A percentile compares a stretch with the other conserved stretches of the same genome.
Evolutionary conservation across 2,329 filamentous ascomycete species (phyloP).

Genomic region (Stagonosporopsis vannaccii): DNA sequence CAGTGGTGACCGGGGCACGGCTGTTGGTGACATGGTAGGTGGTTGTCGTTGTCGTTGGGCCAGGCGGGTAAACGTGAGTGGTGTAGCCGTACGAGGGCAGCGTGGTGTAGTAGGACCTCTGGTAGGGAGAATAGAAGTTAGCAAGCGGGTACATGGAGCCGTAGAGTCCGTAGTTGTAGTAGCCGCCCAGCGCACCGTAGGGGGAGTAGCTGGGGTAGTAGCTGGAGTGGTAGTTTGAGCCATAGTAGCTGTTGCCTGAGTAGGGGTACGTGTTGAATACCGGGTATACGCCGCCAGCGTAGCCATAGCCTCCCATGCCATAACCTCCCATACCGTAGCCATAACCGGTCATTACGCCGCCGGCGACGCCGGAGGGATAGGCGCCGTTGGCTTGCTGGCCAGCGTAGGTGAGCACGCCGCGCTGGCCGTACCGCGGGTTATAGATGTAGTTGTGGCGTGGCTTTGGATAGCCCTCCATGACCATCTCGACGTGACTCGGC

Average conservation of each 20-base stretch:
- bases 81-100: constrained; percentile 31
- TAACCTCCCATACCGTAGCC: constrained; percentile 19
- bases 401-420: constrained; percentile 37
- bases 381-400: constrained; percentile 41
- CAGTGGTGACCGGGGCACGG: constrained; percentile 19
- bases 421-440: constrained; percentile 38
- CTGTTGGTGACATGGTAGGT: constrained; percentile 36
- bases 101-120: constrained; percentile 42
- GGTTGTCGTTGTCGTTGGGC: constrained; percentile 30
- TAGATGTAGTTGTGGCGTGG: constrained; percentile 45
- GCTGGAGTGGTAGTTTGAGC: constrained; percentile 19
- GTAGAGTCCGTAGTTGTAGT: constrained; percentile 35
- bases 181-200: constrained; percentile 29
- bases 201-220: constrained; percentile 20
- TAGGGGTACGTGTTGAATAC: constrained; percentile 33
- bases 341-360: constrained; percentile 21
- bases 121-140: constrained; percentile 46
- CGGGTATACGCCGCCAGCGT: constrained; percentile 13
- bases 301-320: background rate
- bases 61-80: constrained; percentile 36
- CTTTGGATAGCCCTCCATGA: constrained; percentile 36
- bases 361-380: constrained; percentile 29
- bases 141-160: constrained; percentile 43
- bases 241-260: constrained; percentile 23
- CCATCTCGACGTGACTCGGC: background rate